phyloP scores from a whole-genome alignment of 768 basidiomycete species.

The Russula foetens region DNA sequence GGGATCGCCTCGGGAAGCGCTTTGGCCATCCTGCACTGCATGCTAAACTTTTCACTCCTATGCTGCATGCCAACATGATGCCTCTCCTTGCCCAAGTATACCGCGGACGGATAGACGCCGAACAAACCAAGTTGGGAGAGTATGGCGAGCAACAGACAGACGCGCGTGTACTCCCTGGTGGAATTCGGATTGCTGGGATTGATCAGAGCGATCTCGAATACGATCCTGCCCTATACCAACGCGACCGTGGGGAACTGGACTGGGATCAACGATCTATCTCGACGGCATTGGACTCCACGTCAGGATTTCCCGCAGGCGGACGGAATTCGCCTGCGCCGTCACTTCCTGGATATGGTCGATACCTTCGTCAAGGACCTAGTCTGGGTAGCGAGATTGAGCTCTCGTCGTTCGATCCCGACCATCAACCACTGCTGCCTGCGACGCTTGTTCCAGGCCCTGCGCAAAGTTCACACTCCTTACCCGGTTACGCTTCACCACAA shows the following conservation, averaged over 20 bases:
- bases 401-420: conserved; percentile 46
- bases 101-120: conserved; percentile 55
- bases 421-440: conserved; percentile 49
- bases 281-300: conserved; percentile 35
- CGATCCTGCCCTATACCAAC: conserved; percentile 68
- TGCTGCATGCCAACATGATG: conserved; percentile 84
- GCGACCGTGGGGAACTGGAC: conserved; percentile 78
- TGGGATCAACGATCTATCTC: conserved; percentile 80
- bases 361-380: conserved; percentile 32
- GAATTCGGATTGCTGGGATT: conserved; percentile 76
- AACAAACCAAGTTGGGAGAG: conserved; percentile 61
- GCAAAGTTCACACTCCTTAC: conserved; percentile 2
- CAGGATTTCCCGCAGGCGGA: conserved; percentile 32
- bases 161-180: conserved; percentile 65
- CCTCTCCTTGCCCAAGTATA: conserved; percentile 69
- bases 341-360: conserved; percentile 44
- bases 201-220: conserved; percentile 76
- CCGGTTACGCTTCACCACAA: conserved; percentile 21
- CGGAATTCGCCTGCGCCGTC: conserved; percentile 35
- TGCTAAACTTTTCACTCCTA: conserved; percentile 78
- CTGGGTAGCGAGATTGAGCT: conserved; percentile 44
- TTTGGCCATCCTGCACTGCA: conserved; percentile 94
- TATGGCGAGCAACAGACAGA: conserved; percentile 74
- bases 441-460: neutral
- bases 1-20: conserved; percentile 75